Base-by-base conservation (phyloP, 345 rosid species). In the Ceriops tagal region DNA sequence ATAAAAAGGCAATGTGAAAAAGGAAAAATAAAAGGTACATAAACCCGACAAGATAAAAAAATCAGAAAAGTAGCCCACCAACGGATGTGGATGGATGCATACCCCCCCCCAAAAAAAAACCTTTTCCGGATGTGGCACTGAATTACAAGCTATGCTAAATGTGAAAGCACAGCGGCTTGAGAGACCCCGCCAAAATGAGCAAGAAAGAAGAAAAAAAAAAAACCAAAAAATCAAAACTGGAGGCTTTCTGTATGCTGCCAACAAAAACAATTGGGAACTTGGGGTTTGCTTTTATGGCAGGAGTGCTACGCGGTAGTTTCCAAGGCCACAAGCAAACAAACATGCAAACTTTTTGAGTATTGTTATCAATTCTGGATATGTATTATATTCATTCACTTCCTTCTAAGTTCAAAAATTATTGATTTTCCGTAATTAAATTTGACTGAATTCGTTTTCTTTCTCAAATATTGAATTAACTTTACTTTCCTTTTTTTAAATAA, bases 271-370 rank as follows among this genome's bases (percentile, higher is more conserved):
- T 30, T 26, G 22, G 8, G 58, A 59, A 65, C 58, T 28, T 22
- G 21, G 35, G 53, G 2, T 61, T 60, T 0, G 47, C 27, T 10
- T 58, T 67, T 24, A n/a, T 3, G 28, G 58, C 2, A 1, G 35
- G 58, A 4, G 22, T 18, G 69, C 34, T 30, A 39, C 81, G 75
- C 32, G 72, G 81, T 66, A 39, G 28, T 49, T 43, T 70, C 59
- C 16, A 8, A 7, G 26, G 30, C 66, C 72, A 57, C 37, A 22
- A 6, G 46, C 53, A 34, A 1, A 18, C 53, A 34, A 1, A 8
- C 61, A 9, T 3, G 28, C 0, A 20, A 51, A 28, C 68, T 16
- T 30, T n/a, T n/a, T 13, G 49, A 3, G 49, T 43, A 11, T 43
- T 43, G 13, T 13, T 13, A 43, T 13, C 11, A 3, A 11, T 43